These are phyloP conservation scores for Sophora flavescens DNA, from an alignment of 306 rosid genomes.

Conservation along the genomic window DNA sequence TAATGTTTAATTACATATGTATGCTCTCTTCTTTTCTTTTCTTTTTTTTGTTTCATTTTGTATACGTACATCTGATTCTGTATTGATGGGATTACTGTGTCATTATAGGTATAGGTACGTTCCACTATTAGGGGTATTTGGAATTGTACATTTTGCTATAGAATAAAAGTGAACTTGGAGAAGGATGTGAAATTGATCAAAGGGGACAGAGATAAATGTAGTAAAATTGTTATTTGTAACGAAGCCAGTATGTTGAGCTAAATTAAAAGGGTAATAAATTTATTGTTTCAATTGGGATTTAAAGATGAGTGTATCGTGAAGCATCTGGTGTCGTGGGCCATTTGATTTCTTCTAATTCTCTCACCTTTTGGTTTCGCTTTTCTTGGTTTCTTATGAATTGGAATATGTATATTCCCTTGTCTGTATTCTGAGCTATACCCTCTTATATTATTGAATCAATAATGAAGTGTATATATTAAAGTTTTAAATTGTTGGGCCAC, in stretches of 20 bases:
- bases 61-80: conserved; percentile 20
- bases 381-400: not conserved
- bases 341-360: conserved; percentile 46
- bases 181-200: not conserved
- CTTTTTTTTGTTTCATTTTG: too few relatives aligned
- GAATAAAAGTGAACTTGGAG: conserved; percentile 50
- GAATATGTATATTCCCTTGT: conserved; percentile 21
- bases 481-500: conserved; percentile 38
- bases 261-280: conserved; percentile 11
- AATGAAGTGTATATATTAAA: conserved; percentile 23
- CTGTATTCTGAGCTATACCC: not conserved
- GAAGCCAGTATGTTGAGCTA: not conserved
- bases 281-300: conserved; percentile 39
- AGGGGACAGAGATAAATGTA: conserved; percentile 34
- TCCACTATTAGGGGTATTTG: conserved; percentile 37
- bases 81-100: conserved; percentile 12
- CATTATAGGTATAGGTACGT: conserved; percentile 2
- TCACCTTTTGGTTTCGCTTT: not conserved
- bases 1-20: not conserved
- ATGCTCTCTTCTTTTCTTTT: too few relatives aligned
- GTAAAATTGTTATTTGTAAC: conserved; percentile 57
- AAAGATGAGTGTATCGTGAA: conserved; percentile 18
- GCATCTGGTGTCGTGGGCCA: conserved; percentile 31
- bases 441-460: conserved; percentile 42
- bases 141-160: conserved; percentile 68